A percentile compares a stretch with the other conserved stretches of the same genome.
phyloP scores from a whole-genome alignment of 495 filamentous ascomycete genomes.

The Penicillium diatomitis region DNA sequence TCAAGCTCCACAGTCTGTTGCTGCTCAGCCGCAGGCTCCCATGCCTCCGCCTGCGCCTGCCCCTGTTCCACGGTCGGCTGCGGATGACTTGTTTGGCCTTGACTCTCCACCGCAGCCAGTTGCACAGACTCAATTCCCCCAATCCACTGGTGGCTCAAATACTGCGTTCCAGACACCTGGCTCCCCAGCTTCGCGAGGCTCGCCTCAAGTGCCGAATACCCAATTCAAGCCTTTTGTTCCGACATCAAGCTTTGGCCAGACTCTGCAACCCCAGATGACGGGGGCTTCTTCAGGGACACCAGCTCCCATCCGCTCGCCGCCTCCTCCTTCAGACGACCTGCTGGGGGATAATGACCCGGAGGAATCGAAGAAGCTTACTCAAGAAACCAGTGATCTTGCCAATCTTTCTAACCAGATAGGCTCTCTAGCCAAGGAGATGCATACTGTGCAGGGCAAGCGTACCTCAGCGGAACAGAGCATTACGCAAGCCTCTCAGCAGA shows the following conservation, averaged over 20 bases:
- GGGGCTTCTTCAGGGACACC: slow-evolving; percentile 51
- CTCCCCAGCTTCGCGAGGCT: slow-evolving; percentile 30
- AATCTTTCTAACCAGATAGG: slow-evolving; percentile 94
- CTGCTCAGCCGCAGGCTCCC: slow-evolving; percentile 25
- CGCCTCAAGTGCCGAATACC: slow-evolving; percentile 30
- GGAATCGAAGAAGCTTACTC: slow-evolving; percentile 73
- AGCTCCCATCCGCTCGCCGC: slow-evolving; percentile 35
- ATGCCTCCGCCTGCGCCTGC: slow-evolving; percentile 39
- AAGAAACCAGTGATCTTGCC: slow-evolving; percentile 86
- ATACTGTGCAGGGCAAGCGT: slow-evolving; percentile 77
- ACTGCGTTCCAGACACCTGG: slow-evolving; percentile 29
- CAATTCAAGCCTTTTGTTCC: slow-evolving; percentile 87
- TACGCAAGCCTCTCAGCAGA: slow-evolving; percentile 69
- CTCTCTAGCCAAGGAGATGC: slow-evolving; percentile 83
- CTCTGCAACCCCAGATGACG: slow-evolving; percentile 66
- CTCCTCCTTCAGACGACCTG: slow-evolving; percentile 72
- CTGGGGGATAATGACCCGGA: slow-evolving; percentile 90
- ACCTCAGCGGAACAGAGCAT: slow-evolving; percentile 68
- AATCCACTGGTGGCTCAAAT: slow-evolving; percentile 63
- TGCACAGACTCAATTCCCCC: slow-evolving; percentile 50
- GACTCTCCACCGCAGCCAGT: slow-evolving; percentile 51
- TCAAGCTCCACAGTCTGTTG: slow-evolving; percentile 40
- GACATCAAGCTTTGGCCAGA: slow-evolving; percentile 81
- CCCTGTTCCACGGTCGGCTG: slow-evolving; percentile 52
- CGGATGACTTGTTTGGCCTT: slow-evolving; percentile 87